Evolutionary conservation across 2,329 filamentous ascomycete genomes (phyloP).

Genomic region (Pseudopyrenochaeta lycopersici): DNA sequence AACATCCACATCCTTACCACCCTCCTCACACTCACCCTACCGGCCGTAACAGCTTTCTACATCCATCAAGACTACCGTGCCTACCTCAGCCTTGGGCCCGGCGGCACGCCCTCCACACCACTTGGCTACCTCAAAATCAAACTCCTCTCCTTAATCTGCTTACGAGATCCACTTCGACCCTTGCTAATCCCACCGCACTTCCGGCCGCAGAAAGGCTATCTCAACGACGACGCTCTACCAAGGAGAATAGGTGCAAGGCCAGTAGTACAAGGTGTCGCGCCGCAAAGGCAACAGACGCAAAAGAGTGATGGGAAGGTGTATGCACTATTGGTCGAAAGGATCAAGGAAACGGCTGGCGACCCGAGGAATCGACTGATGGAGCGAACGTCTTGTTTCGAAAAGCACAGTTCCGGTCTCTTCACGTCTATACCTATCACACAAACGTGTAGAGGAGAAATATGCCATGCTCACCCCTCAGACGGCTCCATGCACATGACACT

Average conservation of each 20-base stretch:
- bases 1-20: constrained; percentile 25
- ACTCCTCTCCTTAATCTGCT: constrained; percentile 74
- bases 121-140: constrained; percentile 77
- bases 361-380: constrained; percentile 49
- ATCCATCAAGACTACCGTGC: constrained; percentile 77
- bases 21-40: constrained; percentile 33
- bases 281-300: constrained; percentile 81
- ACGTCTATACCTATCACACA: constrained; percentile 70
- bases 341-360: constrained; percentile 31
- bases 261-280: constrained; percentile 76
- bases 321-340: constrained; percentile 18
- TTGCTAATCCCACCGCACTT: constrained; percentile 62
- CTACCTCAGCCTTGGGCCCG: constrained; percentile 80
- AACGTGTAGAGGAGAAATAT: constrained; percentile 82
- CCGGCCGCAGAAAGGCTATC: constrained; percentile 66
- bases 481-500: constrained; percentile 81
- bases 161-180: constrained; percentile 74
- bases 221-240: constrained; percentile 62
- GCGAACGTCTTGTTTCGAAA: constrained; percentile 80
- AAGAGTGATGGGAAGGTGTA: constrained; percentile 63
- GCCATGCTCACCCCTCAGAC: constrained; percentile 80
- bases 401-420: constrained; percentile 81
- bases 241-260: constrained; percentile 72
- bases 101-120: constrained; percentile 79
- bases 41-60: constrained; percentile 41